These are phyloP conservation scores for Aspergillus ochraceus DNA, from an alignment of 2,329 filamentous ascomycete species.

Conservation along the genomic window DNA sequence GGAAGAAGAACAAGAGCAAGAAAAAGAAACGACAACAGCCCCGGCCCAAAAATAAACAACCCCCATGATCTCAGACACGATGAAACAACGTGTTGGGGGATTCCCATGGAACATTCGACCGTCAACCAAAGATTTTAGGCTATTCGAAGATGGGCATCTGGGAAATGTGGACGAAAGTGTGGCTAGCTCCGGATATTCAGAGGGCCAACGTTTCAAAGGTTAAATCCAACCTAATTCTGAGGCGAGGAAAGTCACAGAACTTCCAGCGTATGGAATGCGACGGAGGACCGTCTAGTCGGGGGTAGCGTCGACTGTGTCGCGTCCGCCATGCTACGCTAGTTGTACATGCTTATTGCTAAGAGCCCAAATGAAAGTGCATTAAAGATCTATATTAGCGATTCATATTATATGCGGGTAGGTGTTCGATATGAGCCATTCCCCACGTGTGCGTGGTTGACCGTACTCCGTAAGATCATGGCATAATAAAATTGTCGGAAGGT, in stretches of 20 bases:
- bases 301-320: too few relatives aligned
- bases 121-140: not conserved
- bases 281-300: not conserved
- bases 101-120: conserved; percentile 3
- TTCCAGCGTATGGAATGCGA: not conserved
- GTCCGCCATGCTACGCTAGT: not conserved
- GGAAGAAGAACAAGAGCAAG: too few relatives aligned
- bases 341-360: not conserved
- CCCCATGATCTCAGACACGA: not conserved
- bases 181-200: not conserved
- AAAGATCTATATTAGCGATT: not conserved
- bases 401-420: not conserved
- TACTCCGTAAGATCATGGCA: not conserved
- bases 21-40: not conserved
- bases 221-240: not conserved
- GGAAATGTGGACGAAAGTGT: not conserved
- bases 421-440: not conserved
- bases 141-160: not conserved
- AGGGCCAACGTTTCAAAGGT: not conserved
- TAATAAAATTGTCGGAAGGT: not conserved
- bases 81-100: not conserved
- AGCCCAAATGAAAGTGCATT: not conserved
- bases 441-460: not conserved
- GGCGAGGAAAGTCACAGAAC: not conserved
- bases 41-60: not conserved